Base-by-base conservation (phyloP, 371 early-diverging fungal genomes). In the Actinomucor elegans region DNA sequence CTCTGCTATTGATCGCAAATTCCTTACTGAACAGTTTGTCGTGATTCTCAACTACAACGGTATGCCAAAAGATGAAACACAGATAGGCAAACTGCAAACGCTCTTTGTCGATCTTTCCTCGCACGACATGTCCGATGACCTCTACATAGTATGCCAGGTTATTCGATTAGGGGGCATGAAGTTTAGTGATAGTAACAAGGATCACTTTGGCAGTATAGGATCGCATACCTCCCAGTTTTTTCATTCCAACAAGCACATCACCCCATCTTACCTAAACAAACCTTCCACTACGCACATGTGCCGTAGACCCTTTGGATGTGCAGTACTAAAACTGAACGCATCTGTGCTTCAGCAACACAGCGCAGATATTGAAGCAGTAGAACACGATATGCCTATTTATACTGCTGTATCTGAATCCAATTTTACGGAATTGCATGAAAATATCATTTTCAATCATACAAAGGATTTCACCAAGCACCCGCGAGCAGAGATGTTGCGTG, bases 251-350 rank as follows among this genome's bases (percentile, higher is more conserved):
- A 54, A 54, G 6, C 54, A 54, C n/a, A 17, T 36, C 11, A 14
- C 20, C 1, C 18, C 14, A 20, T 31, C 58, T 11, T 35, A 23
- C 8, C 23, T 26, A 2, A 20, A 48, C 2, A 33, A 35, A 7
- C 36, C 36, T 9, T 20, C 27, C 1, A 33, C 17, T 11, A 10
- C 28, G n/a, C 52, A 64, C 28, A 37, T 61, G 29, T 63, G 59
- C 33, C 64, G 84, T 34, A 53, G 89, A 37, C 90, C 90, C 3
- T 83, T 84, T 78, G 88, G 88, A 1, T 85, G 82, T 63, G 85
- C 85, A 3, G 80, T 85, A 0, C 54, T 85, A 4, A 75, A 82
- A 33, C 34, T 89, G 14, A 76, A 67, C 27, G 59, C 67, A 4
- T 46, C 80, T 18, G 44, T 80, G 20, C 61, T 69, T 21, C 42